Conservation (phyloP, 108 stramenopile genomes). For the Conticribra weissflogii region DNA sequence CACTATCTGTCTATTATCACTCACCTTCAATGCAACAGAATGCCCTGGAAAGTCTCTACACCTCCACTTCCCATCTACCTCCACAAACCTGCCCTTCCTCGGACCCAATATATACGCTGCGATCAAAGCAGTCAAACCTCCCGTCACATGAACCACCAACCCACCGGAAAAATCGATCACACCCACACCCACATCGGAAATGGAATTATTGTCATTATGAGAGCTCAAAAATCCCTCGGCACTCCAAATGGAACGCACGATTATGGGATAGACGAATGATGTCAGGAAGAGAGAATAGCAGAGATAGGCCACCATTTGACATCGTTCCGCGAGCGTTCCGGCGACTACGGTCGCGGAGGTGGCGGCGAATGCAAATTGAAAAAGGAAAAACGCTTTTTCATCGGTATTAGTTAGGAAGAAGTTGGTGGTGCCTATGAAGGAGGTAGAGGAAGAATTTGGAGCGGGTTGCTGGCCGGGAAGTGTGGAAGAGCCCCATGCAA, state of each 20-base stretch:
- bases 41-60: slow-evolving; percentile 57
- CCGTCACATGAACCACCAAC: slow-evolving; percentile 89
- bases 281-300: slow-evolving; percentile 79
- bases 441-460: slow-evolving; percentile 28
- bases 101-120: slow-evolving; percentile 84
- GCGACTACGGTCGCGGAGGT: slow-evolving; percentile 91
- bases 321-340: slow-evolving; percentile 88
- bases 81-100: slow-evolving; percentile 78
- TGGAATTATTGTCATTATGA: slow-evolving; percentile 16
- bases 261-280: slow-evolving; percentile 88
- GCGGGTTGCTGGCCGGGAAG: slow-evolving; percentile 22
- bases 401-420: slow-evolving; percentile 64
- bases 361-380: slow-evolving; percentile 88
- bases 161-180: slow-evolving; percentile 93
- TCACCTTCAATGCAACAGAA: slow-evolving; percentile 73
- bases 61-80: slow-evolving; percentile 57
- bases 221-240: slow-evolving; percentile 71
- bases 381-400: slow-evolving; percentile 68
- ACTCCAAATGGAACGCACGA: slow-evolving; percentile 84
- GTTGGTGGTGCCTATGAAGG: slow-evolving; percentile 67
- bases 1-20: not conserved
- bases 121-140: slow-evolving; percentile 79
- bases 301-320: slow-evolving; percentile 88
- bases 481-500: slow-evolving; percentile 62
- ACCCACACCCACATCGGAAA: slow-evolving; percentile 51